Conservation (phyloP, 2,329 filamentous ascomycete species). For the Coniochaeta ligniaria region DNA sequence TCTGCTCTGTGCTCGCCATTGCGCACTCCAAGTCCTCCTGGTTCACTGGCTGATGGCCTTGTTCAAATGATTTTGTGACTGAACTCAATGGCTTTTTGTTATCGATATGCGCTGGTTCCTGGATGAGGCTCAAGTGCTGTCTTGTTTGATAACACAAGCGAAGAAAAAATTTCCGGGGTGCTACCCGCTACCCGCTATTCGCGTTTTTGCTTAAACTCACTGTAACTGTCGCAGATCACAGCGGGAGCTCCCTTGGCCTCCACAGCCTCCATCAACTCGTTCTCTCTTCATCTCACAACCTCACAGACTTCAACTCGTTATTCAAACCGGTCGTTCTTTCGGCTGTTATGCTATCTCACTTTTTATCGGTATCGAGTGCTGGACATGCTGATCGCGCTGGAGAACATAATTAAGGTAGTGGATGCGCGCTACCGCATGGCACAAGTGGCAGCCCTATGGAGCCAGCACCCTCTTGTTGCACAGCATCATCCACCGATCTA, state of each 20-base stretch:
- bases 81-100: background rate
- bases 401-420: too few relatives aligned
- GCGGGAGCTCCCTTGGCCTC: background rate
- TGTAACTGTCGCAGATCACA: background rate
- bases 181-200: background rate
- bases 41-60: background rate
- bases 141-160: background rate
- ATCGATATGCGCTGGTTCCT: background rate
- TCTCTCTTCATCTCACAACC: background rate
- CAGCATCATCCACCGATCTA: too few relatives aligned
- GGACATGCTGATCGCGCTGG: background rate
- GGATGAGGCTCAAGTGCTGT: background rate
- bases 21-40: background rate
- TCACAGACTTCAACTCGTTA: background rate
- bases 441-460: background rate
- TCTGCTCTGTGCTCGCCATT: background rate
- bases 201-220: background rate
- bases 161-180: slow-evolving; percentile 1
- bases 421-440: background rate
- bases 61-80: background rate
- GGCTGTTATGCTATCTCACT: background rate
- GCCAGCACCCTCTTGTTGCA: background rate
- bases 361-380: background rate
- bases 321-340: background rate
- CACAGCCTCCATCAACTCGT: background rate